phyloP scores from a whole-genome alignment of 768 basidiomycete genomes.

The Scleroderma citrinum region DNA sequence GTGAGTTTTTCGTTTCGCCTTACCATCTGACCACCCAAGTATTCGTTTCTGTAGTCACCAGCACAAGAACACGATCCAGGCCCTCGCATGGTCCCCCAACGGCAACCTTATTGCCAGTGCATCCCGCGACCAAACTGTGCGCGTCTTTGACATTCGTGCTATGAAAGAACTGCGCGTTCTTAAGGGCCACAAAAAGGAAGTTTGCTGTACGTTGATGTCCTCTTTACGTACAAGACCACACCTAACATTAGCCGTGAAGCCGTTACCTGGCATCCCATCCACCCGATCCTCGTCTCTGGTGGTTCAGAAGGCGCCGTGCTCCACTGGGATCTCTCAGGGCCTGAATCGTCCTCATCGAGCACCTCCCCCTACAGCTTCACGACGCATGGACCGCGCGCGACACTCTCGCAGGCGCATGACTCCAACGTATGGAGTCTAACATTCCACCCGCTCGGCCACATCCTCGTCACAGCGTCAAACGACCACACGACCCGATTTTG shows the following conservation, averaged over 20 bases:
- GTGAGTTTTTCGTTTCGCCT: slow-evolving; percentile 38
- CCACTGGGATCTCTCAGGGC: slow-evolving; percentile 87
- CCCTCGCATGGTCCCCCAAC: slow-evolving; percentile 88
- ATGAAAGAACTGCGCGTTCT: slow-evolving; percentile 93
- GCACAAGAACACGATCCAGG: slow-evolving; percentile 96
- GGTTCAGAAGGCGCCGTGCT: slow-evolving; percentile 92
- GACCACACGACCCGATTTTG: slow-evolving; percentile 99
- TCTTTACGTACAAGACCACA: neutral
- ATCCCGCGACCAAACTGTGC: slow-evolving; percentile 89
- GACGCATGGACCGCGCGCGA: slow-evolving; percentile 59
- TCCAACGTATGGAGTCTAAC: slow-evolving; percentile 95
- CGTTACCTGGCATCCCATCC: slow-evolving; percentile 92
- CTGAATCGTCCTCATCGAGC: slow-evolving; percentile 37
- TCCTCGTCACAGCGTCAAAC: slow-evolving; percentile 91
- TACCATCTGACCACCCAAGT: neutral
- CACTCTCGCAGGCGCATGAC: slow-evolving; percentile 95
- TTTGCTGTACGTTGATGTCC: slow-evolving; percentile 69
- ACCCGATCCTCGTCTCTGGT: slow-evolving; percentile 87
- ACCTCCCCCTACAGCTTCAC: slow-evolving; percentile 26
- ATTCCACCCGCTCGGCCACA: slow-evolving; percentile 93
- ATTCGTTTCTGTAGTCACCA: slow-evolving; percentile 58
- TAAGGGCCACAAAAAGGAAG: slow-evolving; percentile 97
- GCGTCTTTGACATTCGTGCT: slow-evolving; percentile 95
- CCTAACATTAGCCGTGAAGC: slow-evolving; percentile 39
- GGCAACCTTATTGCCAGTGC: slow-evolving; percentile 93